Evolutionary conservation across 2,329 filamentous ascomycete species (phyloP), one percentile per base, ranked within the genome.

Genomic region (Colletotrichum eleusines): DNA sequence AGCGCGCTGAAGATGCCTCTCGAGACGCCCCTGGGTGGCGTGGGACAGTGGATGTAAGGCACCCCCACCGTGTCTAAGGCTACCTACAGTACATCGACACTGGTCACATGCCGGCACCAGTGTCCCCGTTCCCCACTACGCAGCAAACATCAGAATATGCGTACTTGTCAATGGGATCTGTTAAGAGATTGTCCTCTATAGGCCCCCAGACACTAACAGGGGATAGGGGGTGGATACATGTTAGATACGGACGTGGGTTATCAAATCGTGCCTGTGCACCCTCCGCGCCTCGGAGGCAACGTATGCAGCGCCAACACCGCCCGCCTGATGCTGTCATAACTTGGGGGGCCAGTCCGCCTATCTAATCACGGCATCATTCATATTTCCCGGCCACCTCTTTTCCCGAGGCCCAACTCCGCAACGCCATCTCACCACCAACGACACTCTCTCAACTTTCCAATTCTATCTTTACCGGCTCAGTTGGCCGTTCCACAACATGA

Each of bases 271-370:
- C 58, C 69, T 33, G 69, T 70, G 69, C 59, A 23, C 66, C 38
- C 54, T 69, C 69, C 60, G 69, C 57, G 59, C 60, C 60, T 70
- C 69, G 66, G 69, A 64, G 48, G 54, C 66, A 64, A 71, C 59
- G 54, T 69, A 62, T 67, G 63, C 64, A 71, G 31, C 35, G 51
- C 63, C 63, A 66, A 33, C 23, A 48, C n/a, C 57, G 66, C 55
- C 66, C 66, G 58, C 69, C 66, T 72, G 69, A 72, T 72, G 69
- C 61, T 70, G 69, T 72, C 69, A 72, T 72, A 69, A 65, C 54
- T 57, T 48, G 53, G 42, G 58, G 65, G 58, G 65, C 51, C 35
- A 66, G 46, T 64, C 59, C 33, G 42, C 42, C 59, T 46, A 63
- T 59, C 46, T 66, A 69, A 65, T 59, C 42, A 65, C 61, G 61